phyloP scores from a whole-genome alignment of 2,329 filamentous ascomycete genomes.

The Pseudogymnoascus sp. region DNA sequence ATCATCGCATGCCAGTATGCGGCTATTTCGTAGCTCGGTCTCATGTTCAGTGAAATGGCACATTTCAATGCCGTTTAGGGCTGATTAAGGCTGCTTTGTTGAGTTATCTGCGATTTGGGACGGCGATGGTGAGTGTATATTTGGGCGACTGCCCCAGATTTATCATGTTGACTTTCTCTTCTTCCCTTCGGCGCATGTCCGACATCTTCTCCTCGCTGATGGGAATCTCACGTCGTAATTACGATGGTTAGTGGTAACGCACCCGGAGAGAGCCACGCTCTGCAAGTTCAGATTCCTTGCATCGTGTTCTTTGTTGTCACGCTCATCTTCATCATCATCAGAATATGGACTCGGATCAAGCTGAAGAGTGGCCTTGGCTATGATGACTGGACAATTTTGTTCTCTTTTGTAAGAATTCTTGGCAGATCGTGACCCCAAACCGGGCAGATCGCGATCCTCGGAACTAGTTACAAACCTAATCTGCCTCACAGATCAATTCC shows the following conservation, averaged over 20 bases:
- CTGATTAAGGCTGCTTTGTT: neutral
- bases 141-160: neutral
- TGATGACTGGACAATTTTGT: conserved; percentile 39
- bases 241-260: neutral
- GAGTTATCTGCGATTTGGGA: neutral
- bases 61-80: neutral
- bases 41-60: neutral
- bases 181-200: neutral
- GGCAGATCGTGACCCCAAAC: neutral
- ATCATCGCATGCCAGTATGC: neutral
- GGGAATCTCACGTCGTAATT: neutral
- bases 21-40: neutral
- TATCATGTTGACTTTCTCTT: neutral
- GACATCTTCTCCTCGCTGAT: neutral
- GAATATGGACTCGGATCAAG: conserved; percentile 36
- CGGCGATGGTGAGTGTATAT: neutral
- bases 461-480: neutral
- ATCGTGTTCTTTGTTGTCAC: conserved; percentile 41
- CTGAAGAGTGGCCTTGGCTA: conserved; percentile 31
- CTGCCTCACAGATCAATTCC: conserved; percentile 29
- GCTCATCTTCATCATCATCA: conserved; percentile 34
- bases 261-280: neutral
- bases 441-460: neutral
- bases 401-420: conserved; percentile 33
- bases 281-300: conserved; percentile 35